phyloP scores from a whole-genome alignment of 2,329 filamentous ascomycete species.

The Colletotrichum lentis region DNA sequence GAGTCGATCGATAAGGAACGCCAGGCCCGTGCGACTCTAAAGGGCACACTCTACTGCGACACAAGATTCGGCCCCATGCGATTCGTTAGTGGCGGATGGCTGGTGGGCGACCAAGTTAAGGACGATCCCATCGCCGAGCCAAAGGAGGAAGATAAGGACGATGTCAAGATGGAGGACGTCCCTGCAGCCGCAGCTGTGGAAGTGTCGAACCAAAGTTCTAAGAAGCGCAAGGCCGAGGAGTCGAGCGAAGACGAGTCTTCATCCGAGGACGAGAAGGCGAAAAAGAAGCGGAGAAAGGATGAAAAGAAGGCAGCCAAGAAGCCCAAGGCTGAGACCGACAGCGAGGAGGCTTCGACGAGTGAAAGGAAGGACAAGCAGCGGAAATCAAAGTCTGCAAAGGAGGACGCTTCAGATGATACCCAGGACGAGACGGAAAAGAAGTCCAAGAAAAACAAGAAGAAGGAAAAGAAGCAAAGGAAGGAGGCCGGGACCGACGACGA shows the following conservation, averaged over 20 bases:
- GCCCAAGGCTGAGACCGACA: conserved; percentile 34
- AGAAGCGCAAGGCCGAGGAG: conserved; percentile 59
- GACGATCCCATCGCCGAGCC: conserved; percentile 50
- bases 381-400: conserved; percentile 46
- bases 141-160: conserved; percentile 41
- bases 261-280: conserved; percentile 46
- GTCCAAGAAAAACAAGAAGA: conserved; percentile 43
- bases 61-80: conserved; percentile 81
- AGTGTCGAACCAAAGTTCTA: conserved; percentile 55
- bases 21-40: conserved; percentile 71
- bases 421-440: conserved; percentile 41
- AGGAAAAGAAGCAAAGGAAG: conserved; percentile 50
- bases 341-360: conserved; percentile 39
- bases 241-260: conserved; percentile 42
- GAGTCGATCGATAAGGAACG: conserved; percentile 75
- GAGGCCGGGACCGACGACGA: conserved; percentile 43
- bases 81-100: conserved; percentile 86
- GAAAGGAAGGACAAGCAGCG: conserved; percentile 55
- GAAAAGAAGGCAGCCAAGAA: conserved; percentile 49
- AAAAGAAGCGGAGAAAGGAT: conserved; percentile 50
- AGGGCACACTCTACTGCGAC: conserved; percentile 77
- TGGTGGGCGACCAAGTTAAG: conserved; percentile 66
- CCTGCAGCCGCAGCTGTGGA: conserved; percentile 41
- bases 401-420: conserved; percentile 42
- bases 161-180: conserved; percentile 39